Evolutionary conservation across 2,329 filamentous ascomycete species (phyloP).

Genomic region (Claviceps fusiformis): DNA sequence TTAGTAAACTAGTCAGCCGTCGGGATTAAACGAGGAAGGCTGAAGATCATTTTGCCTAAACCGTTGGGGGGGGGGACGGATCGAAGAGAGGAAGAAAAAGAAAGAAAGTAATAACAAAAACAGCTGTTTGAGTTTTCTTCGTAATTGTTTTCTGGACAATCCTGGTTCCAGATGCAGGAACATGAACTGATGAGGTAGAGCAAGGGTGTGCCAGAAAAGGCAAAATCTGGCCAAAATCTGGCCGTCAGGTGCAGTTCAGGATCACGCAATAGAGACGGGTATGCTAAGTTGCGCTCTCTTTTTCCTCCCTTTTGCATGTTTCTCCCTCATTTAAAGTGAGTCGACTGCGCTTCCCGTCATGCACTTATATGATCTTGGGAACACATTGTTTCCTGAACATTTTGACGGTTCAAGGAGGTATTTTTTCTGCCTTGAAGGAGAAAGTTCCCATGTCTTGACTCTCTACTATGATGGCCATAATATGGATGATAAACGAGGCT

Average conservation of each 20-base stretch:
- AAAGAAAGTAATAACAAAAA: not conserved
- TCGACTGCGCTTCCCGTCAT: not conserved
- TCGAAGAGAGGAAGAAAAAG: not conserved
- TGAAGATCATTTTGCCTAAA: not conserved
- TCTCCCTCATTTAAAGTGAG: not conserved
- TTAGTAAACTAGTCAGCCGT: slow-evolving; percentile 12
- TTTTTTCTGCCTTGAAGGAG: not conserved
- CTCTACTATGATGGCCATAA: not conserved
- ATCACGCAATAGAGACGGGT: not conserved
- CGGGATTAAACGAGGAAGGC: not conserved
- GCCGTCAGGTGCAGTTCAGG: not conserved
- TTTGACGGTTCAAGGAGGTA: not conserved
- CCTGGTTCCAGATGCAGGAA: not conserved
- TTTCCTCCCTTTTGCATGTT: not conserved
- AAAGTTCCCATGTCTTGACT: not conserved
- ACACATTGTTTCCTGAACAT: not conserved
- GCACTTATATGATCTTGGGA: not conserved
- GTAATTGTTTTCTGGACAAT: too few species aligned
- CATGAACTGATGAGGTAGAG: not conserved
- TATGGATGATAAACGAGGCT: not conserved
- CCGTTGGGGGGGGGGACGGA: not conserved
- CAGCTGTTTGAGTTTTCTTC: not conserved
- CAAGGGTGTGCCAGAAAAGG: not conserved
- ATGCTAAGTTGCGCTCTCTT: not conserved
- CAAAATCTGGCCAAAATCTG: not conserved